These are phyloP conservation scores for Cladosporium velox DNA, from an alignment of 2,329 filamentous ascomycete species.

Conservation along the genomic window DNA sequence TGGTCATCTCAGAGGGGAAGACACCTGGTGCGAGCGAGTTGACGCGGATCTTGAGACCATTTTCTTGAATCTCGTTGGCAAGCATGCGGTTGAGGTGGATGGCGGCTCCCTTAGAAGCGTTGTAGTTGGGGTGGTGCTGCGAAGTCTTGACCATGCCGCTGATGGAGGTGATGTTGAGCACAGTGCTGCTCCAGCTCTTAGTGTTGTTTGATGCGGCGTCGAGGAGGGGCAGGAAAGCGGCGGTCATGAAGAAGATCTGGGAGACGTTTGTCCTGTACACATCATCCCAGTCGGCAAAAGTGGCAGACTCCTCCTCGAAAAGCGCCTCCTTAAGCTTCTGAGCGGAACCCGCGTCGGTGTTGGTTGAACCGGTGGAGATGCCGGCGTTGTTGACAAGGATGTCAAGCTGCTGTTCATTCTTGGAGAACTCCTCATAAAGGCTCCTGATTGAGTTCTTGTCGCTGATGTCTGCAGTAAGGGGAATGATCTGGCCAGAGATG, in stretches of 20 bases:
- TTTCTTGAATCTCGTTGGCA: conserved; percentile 54
- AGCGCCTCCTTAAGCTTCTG: conserved; percentile 48
- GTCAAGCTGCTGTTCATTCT: conserved; percentile 47
- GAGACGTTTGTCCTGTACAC: conserved; percentile 52
- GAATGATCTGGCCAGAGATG: conserved; percentile 50
- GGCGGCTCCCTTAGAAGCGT: conserved; percentile 52
- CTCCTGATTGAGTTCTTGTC: conserved; percentile 47
- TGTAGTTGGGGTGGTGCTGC: conserved; percentile 52
- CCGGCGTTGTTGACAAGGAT: conserved; percentile 53
- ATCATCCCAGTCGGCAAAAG: conserved; percentile 49
- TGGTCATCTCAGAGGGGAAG: conserved; percentile 62
- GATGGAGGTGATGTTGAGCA: conserved; percentile 52
- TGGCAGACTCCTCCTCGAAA: conserved; percentile 44
- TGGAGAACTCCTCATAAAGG: conserved; percentile 46
- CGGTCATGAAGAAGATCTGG: conserved; percentile 50
- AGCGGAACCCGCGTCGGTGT: conserved; percentile 42
- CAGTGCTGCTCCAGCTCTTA: conserved; percentile 46
- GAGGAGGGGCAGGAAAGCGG: conserved; percentile 50
- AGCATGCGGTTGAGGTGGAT: conserved; percentile 60
- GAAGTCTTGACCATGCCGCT: conserved; percentile 49
- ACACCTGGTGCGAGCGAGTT: conserved; percentile 60
- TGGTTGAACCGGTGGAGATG: conserved; percentile 44
- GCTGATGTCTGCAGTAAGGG: conserved; percentile 47
- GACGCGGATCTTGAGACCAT: conserved; percentile 56
- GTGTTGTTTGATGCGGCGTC: conserved; percentile 45